A percentile compares a stretch with the other conserved stretches of the same genome.
phyloP scores from a whole-genome alignment of 2,329 filamentous ascomycete species.

The Dendryphion nanum region DNA sequence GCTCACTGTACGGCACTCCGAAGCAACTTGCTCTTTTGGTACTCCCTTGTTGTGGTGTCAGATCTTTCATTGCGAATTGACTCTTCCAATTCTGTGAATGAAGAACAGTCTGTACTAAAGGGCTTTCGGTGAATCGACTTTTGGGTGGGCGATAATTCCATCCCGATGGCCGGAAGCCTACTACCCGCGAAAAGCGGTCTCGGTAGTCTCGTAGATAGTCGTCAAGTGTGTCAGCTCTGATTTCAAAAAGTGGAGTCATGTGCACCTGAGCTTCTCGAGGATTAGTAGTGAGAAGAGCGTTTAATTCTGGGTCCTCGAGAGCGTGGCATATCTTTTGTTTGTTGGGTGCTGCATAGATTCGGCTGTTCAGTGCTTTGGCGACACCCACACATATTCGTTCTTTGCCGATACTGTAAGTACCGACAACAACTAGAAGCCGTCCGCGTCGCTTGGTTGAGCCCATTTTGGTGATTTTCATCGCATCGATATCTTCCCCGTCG shows the following conservation, averaged over 20 bases:
- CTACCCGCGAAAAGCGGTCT: conserved; percentile 78
- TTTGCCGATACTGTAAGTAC: conserved; percentile 97
- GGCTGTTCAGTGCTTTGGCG: conserved; percentile 77
- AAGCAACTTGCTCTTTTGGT: conserved; percentile 82
- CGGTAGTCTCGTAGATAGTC: conserved; percentile 83
- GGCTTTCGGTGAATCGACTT: conserved; percentile 61
- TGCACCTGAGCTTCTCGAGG: conserved; percentile 89
- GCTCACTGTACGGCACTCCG: conserved; percentile 93
- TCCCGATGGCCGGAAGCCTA: conserved; percentile 88
- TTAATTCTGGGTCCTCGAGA: conserved; percentile 80
- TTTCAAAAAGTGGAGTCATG: conserved; percentile 95
- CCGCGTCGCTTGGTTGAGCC: conserved; percentile 48
- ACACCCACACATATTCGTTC: conserved; percentile 94
- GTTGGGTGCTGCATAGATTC: conserved; percentile 80
- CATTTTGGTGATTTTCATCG: conserved; percentile 25
- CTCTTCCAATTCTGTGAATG: conserved; percentile 72
- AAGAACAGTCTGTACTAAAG: conserved; percentile 64
- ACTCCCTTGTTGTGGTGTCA: conserved; percentile 80
- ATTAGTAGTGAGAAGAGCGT: conserved; percentile 72
- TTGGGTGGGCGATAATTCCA: conserved; percentile 85
- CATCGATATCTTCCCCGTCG: conserved; percentile 34
- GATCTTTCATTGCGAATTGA: conserved; percentile 67
- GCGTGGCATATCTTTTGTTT: conserved; percentile 85
- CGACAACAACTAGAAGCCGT: conserved; percentile 84
- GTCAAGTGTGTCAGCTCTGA: conserved; percentile 83